Conservation (phyloP, 2,329 filamentous ascomycete genomes). For the Coniochaeta sp. region DNA sequence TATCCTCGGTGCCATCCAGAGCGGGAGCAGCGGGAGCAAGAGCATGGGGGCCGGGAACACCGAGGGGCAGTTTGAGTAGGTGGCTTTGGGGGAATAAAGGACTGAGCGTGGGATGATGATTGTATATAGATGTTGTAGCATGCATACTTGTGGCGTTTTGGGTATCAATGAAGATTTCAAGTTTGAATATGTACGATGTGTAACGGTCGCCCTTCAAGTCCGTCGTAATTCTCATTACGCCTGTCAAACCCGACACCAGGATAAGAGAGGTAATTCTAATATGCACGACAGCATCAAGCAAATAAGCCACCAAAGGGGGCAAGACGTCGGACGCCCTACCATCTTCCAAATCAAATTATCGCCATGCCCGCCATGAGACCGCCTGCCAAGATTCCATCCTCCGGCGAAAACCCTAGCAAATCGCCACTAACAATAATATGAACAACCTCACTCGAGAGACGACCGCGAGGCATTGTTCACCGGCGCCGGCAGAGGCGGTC, state of each 20-base stretch:
- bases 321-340: too few species aligned
- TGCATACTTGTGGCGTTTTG: neutral
- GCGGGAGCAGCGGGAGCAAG: constrained; percentile 79
- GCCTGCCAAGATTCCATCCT: too few species aligned
- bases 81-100: too few species aligned
- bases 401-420: too few species aligned
- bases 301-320: too few species aligned
- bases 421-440: too few species aligned
- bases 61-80: constrained; percentile 56
- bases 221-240: too few species aligned
- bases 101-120: neutral
- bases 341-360: neutral
- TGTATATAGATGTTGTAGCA: neutral
- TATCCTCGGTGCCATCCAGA: constrained; percentile 83
- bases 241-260: too few species aligned
- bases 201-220: too few species aligned
- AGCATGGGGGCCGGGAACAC: constrained; percentile 96
- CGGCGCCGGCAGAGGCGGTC: constrained; percentile 44
- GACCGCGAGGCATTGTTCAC: constrained; percentile 52
- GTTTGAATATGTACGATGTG: neutral
- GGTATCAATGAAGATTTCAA: neutral
- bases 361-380: too few species aligned
- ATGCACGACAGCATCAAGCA: too few species aligned
- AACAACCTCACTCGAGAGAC: constrained; percentile 32
- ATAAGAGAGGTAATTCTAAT: too few species aligned